These are phyloP conservation scores for Yarrowia bubula DNA, from an alignment of 805 yeast genomes.

Conservation along the genomic window DNA sequence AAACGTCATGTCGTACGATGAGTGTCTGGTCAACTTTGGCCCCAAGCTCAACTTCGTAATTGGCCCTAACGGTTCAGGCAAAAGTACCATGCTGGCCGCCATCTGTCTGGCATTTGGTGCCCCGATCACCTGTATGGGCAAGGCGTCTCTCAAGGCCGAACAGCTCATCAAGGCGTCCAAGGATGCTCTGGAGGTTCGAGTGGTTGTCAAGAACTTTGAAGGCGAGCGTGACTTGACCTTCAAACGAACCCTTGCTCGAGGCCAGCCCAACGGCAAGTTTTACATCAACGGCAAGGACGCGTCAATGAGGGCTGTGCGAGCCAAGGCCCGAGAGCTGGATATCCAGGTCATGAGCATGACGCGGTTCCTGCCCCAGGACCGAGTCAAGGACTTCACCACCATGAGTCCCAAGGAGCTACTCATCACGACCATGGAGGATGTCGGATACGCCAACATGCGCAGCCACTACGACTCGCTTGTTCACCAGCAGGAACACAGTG, in stretches of 20 bases:
- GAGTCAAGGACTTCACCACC: constrained; percentile 89
- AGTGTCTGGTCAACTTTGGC: constrained; percentile 67
- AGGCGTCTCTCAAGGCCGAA: constrained; percentile 46
- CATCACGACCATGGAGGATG: constrained; percentile 75
- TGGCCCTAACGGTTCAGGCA: constrained; percentile 97
- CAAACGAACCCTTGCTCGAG: constrained; percentile 39
- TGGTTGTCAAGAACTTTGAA: constrained; percentile 31
- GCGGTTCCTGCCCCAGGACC: constrained; percentile 92
- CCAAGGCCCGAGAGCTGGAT: constrained; percentile 50
- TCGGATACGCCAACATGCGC: constrained; percentile 59
- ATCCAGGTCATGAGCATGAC: constrained; percentile 90
- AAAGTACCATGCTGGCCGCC: constrained; percentile 89
- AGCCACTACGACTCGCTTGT: constrained; percentile 57
- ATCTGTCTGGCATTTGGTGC: constrained; percentile 69
- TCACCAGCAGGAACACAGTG: constrained; percentile 50
- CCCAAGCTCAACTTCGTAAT: constrained; percentile 87
- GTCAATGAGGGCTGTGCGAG: constrained; percentile 44
- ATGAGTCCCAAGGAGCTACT: constrained; percentile 72
- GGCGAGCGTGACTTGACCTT: constrained; percentile 38
- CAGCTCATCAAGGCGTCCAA: constrained; percentile 74
- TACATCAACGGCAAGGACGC: constrained; percentile 39
- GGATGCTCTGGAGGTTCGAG: constrained; percentile 27
- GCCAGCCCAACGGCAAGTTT: constrained; percentile 35
- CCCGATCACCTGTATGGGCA: constrained; percentile 13
- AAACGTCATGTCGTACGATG: constrained; percentile 64